Base-by-base conservation (phyloP, 371 early-diverging fungal genomes). In the Rhizopus stolonifer region DNA sequence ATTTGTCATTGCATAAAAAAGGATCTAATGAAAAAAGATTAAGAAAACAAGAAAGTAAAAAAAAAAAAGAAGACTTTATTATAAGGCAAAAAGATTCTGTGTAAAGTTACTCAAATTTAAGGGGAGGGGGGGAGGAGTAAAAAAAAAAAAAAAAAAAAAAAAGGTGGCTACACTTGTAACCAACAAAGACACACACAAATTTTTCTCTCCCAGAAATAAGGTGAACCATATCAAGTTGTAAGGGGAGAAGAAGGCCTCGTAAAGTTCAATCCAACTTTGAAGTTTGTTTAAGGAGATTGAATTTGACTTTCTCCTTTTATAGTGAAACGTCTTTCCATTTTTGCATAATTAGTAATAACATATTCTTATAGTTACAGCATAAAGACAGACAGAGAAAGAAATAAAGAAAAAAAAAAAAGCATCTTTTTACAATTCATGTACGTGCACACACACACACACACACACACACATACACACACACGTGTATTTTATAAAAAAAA, bases 101-200 rank as follows among this genome's bases (percentile, higher is more conserved):
- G 36, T 36, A 36, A 42, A 42, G 42, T 42, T 21, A 42, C 42
- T 42, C 42, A 42, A 42, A 5, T 21, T 42, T 42, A 42, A 42
- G 42, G 42, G 42, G 42, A 5, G 11, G 11, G 29, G 11, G 15
- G 15, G 15, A 29, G 29, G 29, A 11, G 29, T 29, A 29, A 29
- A 6, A 29, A 29, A 29, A 29, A 29, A 29, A 29, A 29, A 29
- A 29, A 29, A 1, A 29, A 29, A 36, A 36, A 36, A 15, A n/a
- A 36, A 10, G 10, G 31, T 29, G 31, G 31, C 31, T 29, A n/a
- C 17, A 15, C n/a, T n/a, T n/a, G n/a, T n/a, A n/a, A n/a, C n/a
- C n/a, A n/a, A n/a, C n/a, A n/a, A n/a, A n/a, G n/a, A n/a, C n/a
- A n/a, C n/a, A n/a, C n/a, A n/a, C n/a, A n/a, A n/a, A n/a, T n/a